phyloP scores from a whole-genome alignment of 2,329 filamentous ascomycete genomes.

The Claviceps sp. region DNA sequence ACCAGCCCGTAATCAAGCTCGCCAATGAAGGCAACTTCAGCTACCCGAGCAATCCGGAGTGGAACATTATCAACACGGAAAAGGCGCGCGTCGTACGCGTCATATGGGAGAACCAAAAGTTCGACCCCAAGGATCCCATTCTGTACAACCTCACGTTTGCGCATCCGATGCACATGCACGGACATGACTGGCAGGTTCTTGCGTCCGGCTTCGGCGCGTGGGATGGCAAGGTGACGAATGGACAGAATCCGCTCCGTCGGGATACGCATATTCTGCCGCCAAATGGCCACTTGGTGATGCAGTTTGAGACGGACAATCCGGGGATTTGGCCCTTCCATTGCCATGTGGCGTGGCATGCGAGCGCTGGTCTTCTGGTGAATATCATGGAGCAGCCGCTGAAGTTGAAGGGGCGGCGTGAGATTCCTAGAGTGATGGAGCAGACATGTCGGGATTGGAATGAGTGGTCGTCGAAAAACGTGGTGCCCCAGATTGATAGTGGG shows the following conservation, averaged over 20 bases:
- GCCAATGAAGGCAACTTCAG: constrained; percentile 1
- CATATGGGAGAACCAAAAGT: neutral
- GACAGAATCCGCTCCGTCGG: constrained; percentile 34
- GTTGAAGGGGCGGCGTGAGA: neutral
- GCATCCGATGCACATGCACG: constrained; percentile 25
- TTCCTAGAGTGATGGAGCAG: neutral
- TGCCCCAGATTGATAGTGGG: neutral
- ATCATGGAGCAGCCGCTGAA: neutral
- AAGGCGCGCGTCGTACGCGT: neutral
- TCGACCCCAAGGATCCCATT: constrained; percentile 3
- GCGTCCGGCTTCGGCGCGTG: constrained; percentile 14
- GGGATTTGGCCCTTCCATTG: constrained; percentile 38
- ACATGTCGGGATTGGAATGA: neutral
- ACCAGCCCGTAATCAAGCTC: neutral
- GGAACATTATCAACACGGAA: neutral
- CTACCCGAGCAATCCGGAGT: neutral
- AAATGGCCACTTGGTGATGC: constrained; percentile 33
- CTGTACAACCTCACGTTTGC: constrained; percentile 9
- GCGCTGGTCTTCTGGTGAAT: neutral
- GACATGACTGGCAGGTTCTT: constrained; percentile 20
- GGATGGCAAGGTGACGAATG: constrained; percentile 7
- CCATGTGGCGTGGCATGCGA: constrained; percentile 32
- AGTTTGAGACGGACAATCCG: constrained; percentile 35
- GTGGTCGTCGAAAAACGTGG: neutral
- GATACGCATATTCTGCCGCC: constrained; percentile 35